phyloP scores from a whole-genome alignment of 371 early-diverging fungal genomes.

The Dinochytrium kinnereticum region DNA sequence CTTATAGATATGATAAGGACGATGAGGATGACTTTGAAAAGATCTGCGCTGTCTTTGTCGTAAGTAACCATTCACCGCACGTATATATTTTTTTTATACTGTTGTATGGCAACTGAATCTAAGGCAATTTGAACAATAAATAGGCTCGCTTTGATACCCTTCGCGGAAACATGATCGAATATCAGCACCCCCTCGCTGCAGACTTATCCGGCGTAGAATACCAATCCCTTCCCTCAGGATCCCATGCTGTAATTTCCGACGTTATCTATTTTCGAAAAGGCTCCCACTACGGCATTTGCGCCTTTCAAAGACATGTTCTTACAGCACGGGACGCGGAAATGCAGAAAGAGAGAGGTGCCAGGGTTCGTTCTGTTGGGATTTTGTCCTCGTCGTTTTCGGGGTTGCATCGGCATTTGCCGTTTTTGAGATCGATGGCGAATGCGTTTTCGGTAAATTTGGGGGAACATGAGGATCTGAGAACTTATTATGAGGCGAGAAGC shows the following conservation, averaged over 20 bases:
- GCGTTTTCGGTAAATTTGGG: conserved; percentile 21
- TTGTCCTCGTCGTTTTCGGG: conserved; percentile 13
- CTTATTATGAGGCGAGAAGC: conserved; percentile 16
- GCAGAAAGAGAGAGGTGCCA: conserved; percentile 29
- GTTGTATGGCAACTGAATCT: too few relatives aligned
- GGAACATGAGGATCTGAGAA: conserved; percentile 19
- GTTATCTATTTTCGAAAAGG: conserved; percentile 25
- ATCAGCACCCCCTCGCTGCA: conserved; percentile 22
- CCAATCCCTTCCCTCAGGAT: conserved; percentile 25
- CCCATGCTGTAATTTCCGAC: conserved; percentile 25
- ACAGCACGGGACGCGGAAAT: conserved; percentile 2
- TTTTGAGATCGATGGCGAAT: conserved; percentile 22
- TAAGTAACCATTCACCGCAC: not conserved
- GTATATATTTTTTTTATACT: too few relatives aligned
- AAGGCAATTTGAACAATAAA: too few relatives aligned
- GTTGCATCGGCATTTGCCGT: conserved; percentile 34
- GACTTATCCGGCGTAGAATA: conserved; percentile 29
- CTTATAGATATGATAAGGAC: conserved; percentile 2
- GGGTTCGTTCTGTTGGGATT: conserved; percentile 23
- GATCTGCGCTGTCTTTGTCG: conserved; percentile 10
- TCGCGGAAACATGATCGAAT: conserved; percentile 32
- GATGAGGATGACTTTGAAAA: conserved; percentile 19
- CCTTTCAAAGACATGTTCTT: conserved; percentile 19
- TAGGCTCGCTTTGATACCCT: conserved; percentile 33
- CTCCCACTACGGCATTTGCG: conserved; percentile 18